phyloP scores from a whole-genome alignment of 306 rosid genomes.

The Notholithocarpus densiflorus region DNA sequence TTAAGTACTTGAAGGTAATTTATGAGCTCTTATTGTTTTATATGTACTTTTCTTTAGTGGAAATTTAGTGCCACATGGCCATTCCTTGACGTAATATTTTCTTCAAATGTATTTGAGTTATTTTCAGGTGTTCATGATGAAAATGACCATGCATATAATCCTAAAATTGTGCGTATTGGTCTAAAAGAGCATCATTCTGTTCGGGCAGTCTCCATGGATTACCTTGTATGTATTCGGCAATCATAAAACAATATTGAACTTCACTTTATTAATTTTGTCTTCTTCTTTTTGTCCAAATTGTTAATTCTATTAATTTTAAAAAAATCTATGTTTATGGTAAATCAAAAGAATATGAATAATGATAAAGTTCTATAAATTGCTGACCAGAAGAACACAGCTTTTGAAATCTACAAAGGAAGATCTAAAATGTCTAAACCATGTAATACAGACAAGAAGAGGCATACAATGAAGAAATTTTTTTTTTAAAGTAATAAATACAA shows the following conservation, averaged over 20 bases:
- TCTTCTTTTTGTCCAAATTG: conserved; percentile 16
- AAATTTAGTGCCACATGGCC: background rate
- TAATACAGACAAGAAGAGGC: background rate
- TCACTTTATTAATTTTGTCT: conserved; percentile 19
- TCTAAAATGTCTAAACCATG: background rate
- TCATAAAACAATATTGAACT: conserved; percentile 9
- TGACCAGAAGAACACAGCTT: background rate
- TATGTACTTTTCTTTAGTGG: background rate
- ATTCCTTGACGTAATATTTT: background rate
- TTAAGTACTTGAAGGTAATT: background rate
- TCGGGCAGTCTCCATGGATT: conserved; percentile 72
- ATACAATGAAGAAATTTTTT: background rate
- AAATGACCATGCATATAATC: conserved; percentile 64
- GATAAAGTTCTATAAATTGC: background rate
- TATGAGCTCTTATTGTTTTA: background rate
- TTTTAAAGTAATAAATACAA: background rate
- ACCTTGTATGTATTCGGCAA: conserved; percentile 58
- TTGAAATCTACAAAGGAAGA: background rate
- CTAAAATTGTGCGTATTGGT: conserved; percentile 91
- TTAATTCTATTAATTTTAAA: background rate
- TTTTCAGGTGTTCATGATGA: conserved; percentile 87
- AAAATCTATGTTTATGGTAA: background rate
- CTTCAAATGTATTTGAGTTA: conserved; percentile 18
- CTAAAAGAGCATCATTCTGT: conserved; percentile 87
- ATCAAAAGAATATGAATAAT: background rate